Base-by-base conservation (phyloP, 163 green algal species). In the Coccomyxa subellipsoidea region DNA sequence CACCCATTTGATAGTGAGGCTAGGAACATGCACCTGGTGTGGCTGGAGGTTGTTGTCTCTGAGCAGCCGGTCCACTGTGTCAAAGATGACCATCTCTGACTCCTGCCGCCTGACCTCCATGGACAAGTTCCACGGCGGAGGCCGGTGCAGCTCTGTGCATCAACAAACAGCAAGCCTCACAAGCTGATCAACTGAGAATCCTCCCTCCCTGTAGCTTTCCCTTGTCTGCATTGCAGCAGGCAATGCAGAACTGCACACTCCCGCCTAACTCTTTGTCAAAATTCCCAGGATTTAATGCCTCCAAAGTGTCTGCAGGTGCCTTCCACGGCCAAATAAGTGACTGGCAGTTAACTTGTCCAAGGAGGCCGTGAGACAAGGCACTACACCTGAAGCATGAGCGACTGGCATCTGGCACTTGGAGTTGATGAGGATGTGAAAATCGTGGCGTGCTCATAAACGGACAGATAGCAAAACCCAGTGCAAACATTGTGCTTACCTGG, bases 1-100 rank as follows among this genome's bases (percentile, higher is more conserved):
- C n/a, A n/a, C n/a, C n/a, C n/a, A n/a, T n/a, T n/a, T n/a, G n/a
- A n/a, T n/a, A n/a, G n/a, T n/a, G n/a, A n/a, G n/a, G n/a, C n/a
- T n/a, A n/a, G n/a, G n/a, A n/a, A n/a, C n/a, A n/a, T n/a, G n/a
- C n/a, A 59, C 47, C 47, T 59, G 47, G 47, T 59, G 47, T 8
- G 47, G 47, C 3, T 59, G 47, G 23, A 59, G 47, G 47, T 18
- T 59, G 47, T 59, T 59, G 47, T 59, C 47, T 7, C 5, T 12
- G 47, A 59, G 47, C 47, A 59, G 47, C 15, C 47, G 47, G 1
- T 59, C 47, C 47, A 59, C 47, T 1, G 23, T 83, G 29, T 81
- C 80, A 72, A 96, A 97, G 69, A 96, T 90, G 27, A 96, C 91
- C 80, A 91, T 82, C 85, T 94, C 85, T 25, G 93, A 92, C 87